Percentiles rank a stretch among this genome's conserved stretches.
phyloP scores from a whole-genome alignment of 495 filamentous ascomycete genomes.

The Penicillium roqueforti region DNA sequence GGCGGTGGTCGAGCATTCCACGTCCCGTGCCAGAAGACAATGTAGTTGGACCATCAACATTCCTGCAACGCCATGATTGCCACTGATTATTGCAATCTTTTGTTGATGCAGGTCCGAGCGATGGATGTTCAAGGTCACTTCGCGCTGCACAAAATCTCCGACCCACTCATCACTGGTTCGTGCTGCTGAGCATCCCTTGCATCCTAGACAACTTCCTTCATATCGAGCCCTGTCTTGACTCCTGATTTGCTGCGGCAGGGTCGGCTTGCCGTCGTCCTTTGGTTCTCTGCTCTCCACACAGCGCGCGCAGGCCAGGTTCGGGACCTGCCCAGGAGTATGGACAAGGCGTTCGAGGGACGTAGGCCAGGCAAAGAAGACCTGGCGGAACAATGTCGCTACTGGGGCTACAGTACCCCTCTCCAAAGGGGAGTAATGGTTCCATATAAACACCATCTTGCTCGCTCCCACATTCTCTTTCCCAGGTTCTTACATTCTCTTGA shows the following conservation, averaged over 20 bases:
- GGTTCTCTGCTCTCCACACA: slow-evolving; percentile 20
- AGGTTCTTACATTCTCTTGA: slow-evolving; percentile 50
- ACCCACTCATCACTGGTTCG: slow-evolving; percentile 38
- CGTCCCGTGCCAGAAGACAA: slow-evolving; percentile 14
- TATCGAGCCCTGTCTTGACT: slow-evolving; percentile 36
- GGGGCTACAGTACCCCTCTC: slow-evolving; percentile 31
- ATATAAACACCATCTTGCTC: slow-evolving; percentile 50
- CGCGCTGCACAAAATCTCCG: slow-evolving; percentile 41
- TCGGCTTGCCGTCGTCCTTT: slow-evolving; percentile 28
- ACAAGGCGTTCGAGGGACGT: slow-evolving; percentile 42
- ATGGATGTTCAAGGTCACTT: slow-evolving; percentile 23
- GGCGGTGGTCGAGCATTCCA: slow-evolving; percentile 28
- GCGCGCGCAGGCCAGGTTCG: slow-evolving; percentile 31
- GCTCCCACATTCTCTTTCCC: slow-evolving; percentile 57
- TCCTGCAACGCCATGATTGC: slow-evolving; percentile 33
- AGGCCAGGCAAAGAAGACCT: slow-evolving; percentile 36
- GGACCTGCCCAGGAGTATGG: slow-evolving; percentile 34
- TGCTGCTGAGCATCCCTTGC: slow-evolving; percentile 43
- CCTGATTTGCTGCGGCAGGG: slow-evolving; percentile 45
- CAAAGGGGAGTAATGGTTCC: slow-evolving; percentile 37
- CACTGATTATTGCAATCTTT: slow-evolving; percentile 21
- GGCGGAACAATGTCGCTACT: slow-evolving; percentile 39
- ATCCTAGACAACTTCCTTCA: slow-evolving; percentile 28
- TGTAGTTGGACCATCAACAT: slow-evolving; percentile 33
- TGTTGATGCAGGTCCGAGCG: slow-evolving; percentile 23